Evolutionary conservation across 1,284 basidiomycete species (phyloP).

Genomic region (Cryptococcus sp.): DNA sequence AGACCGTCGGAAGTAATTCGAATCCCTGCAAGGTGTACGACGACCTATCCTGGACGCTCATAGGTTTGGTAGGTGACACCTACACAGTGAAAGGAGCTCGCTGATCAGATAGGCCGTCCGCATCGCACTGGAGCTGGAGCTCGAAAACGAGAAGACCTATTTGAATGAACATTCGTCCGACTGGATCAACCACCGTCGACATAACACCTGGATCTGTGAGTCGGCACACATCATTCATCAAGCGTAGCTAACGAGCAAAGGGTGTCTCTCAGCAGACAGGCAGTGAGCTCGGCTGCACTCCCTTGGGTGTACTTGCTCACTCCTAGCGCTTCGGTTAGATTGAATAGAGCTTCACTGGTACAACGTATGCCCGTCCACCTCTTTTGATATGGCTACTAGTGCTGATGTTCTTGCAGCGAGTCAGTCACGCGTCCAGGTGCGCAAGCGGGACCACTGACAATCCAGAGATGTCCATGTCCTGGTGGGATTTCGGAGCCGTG

Average conservation of each 20-base stretch:
- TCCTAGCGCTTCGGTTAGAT: conserved; percentile 15
- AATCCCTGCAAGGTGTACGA: conserved; percentile 20
- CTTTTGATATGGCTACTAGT: neutral
- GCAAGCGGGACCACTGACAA: too few relatives aligned
- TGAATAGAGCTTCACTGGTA: conserved; percentile 14
- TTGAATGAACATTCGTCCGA: conserved; percentile 1
- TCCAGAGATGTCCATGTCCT: conserved; percentile 19
- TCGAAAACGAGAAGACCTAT: conserved; percentile 16
- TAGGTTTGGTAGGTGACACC: conserved; percentile 9
- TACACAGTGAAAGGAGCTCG: neutral
- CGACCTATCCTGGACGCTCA: conserved; percentile 18
- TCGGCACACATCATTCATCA: neutral
- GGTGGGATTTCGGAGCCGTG: conserved; percentile 12
- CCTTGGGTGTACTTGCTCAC: neutral
- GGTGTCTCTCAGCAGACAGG: conserved; percentile 18
- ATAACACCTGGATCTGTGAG: conserved; percentile 19
- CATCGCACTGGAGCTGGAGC: conserved; percentile 16
- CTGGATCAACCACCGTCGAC: conserved; percentile 9
- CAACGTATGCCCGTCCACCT: conserved; percentile 10
- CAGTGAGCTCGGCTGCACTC: conserved; percentile 6
- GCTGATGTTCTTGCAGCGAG: too few relatives aligned
- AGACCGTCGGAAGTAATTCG: neutral
- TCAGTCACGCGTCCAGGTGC: neutral
- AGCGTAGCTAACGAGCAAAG: conserved; percentile 6
- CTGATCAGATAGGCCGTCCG: conserved; percentile 10